Conservation (phyloP, 495 filamentous ascomycete genomes). For the Geopyxis carbonaria region DNA sequence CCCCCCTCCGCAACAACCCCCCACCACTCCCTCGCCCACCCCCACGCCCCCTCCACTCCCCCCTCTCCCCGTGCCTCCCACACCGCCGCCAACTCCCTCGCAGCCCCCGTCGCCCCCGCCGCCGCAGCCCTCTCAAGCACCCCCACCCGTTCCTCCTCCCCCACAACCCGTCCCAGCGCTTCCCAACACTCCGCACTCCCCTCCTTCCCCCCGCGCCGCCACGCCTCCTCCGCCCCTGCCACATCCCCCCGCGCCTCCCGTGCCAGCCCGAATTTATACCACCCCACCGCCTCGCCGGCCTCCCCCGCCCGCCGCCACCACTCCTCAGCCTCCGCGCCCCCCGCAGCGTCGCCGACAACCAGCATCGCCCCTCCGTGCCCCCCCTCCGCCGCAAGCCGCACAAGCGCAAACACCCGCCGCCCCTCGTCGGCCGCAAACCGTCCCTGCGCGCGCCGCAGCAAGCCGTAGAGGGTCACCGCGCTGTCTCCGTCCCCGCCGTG, state of each 20-base stretch:
- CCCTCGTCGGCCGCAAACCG: too few species aligned
- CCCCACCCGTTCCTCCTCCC: conserved; percentile 7
- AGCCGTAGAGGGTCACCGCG: too few species aligned
- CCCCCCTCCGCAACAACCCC: too few species aligned
- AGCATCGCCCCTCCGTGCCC: too few species aligned
- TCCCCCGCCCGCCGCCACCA: conserved; percentile 7
- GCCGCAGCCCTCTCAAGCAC: conserved; percentile 7
- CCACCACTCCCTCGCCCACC: too few species aligned
- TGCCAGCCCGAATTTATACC: conserved; percentile 14
- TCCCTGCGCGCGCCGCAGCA: too few species aligned
- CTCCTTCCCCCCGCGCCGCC: conserved; percentile 14
- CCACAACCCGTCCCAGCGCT: conserved; percentile 16
- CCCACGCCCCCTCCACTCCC: too few species aligned
- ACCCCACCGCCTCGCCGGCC: conserved; percentile 9
- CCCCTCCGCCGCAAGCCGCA: too few species aligned
- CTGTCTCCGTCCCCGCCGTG: conserved; percentile 14
- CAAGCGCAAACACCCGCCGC: too few species aligned
- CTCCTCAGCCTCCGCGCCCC: conserved; percentile 19
- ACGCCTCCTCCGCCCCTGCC: conserved; percentile 17
- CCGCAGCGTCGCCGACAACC: conserved; percentile 14
- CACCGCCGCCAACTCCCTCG: neutral
- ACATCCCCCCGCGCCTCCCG: conserved; percentile 2
- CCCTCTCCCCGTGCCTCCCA: neutral
- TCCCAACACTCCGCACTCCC: conserved; percentile 6
- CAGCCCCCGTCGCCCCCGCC: conserved; percentile 18